These are phyloP conservation scores for Eimeria falciformis DNA, from an alignment of 169 alveolate species.

Conservation along the genomic window DNA sequence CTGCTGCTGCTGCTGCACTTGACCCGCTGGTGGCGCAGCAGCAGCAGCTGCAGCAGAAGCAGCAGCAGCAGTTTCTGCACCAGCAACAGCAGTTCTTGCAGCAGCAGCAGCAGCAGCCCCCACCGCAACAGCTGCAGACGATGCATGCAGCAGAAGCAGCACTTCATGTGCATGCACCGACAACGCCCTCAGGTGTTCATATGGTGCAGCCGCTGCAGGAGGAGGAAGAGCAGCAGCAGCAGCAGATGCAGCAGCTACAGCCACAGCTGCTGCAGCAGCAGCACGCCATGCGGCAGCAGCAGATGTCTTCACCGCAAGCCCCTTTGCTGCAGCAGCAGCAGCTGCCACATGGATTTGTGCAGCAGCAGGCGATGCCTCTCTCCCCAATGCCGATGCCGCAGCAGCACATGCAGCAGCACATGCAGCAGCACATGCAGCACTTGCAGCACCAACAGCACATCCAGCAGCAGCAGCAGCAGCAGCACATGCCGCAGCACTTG, in stretches of 20 bases:
- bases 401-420: background rate
- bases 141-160: background rate
- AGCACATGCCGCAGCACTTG: constrained; percentile 6
- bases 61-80: constrained; percentile 48
- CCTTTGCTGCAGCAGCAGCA: background rate
- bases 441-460: constrained; percentile 10
- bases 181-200: background rate
- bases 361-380: constrained; percentile 36
- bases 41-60: constrained; percentile 42
- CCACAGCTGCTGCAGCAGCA: constrained; percentile 41
- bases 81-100: constrained; percentile 37
- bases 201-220: constrained; percentile 5
- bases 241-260: background rate
- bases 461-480: constrained; percentile 26
- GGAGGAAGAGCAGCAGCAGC: constrained; percentile 21
- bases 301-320: constrained; percentile 2
- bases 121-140: constrained; percentile 47
- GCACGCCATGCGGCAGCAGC: constrained; percentile 15
- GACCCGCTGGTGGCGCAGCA: constrained; percentile 56
- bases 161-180: background rate
- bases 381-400: constrained; percentile 37
- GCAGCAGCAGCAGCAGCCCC: constrained; percentile 4
- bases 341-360: constrained; percentile 14
- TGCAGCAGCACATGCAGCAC: background rate
- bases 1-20: constrained; percentile 52